These are phyloP conservation scores for Astrocystis sublimbata DNA, from an alignment of 495 filamentous ascomycete species.

Conservation along the genomic window DNA sequence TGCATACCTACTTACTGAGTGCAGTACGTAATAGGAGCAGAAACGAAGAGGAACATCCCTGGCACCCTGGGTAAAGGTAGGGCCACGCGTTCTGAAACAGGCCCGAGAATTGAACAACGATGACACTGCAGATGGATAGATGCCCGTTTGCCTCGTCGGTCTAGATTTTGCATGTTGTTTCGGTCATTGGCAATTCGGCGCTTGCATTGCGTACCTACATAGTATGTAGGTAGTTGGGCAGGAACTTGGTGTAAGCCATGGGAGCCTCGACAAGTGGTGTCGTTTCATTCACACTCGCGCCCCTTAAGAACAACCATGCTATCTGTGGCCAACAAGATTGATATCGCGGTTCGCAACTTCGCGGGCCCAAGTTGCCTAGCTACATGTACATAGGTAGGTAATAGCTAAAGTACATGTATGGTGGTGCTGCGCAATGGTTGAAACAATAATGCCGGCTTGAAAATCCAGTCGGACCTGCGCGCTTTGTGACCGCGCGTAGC, in stretches of 20 bases:
- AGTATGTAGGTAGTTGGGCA: no score
- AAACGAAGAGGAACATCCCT: background rate
- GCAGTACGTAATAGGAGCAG: background rate
- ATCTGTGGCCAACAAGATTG: background rate
- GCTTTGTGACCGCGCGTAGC: background rate
- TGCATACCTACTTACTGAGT: no score
- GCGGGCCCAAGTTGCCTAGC: background rate
- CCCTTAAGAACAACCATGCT: background rate
- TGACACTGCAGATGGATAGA: background rate
- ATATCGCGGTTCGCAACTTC: background rate
- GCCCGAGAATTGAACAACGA: background rate
- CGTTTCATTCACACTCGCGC: no score
- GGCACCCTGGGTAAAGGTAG: background rate
- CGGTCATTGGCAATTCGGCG: background rate
- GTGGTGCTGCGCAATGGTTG: no score
- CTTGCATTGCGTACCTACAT: background rate
- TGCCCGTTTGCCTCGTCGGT: background rate
- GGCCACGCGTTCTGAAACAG: background rate
- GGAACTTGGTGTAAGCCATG: no score
- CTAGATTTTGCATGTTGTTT: background rate
- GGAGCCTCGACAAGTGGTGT: no score
- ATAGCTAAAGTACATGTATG: no score
- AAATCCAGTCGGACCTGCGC: background rate
- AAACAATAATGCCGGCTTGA: no score
- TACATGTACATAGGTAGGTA: background rate